Evolutionary conservation across 257 asterid species (phyloP), one percentile per base, ranked within the genome.

Genomic region (Scutellaria baicalensis): DNA sequence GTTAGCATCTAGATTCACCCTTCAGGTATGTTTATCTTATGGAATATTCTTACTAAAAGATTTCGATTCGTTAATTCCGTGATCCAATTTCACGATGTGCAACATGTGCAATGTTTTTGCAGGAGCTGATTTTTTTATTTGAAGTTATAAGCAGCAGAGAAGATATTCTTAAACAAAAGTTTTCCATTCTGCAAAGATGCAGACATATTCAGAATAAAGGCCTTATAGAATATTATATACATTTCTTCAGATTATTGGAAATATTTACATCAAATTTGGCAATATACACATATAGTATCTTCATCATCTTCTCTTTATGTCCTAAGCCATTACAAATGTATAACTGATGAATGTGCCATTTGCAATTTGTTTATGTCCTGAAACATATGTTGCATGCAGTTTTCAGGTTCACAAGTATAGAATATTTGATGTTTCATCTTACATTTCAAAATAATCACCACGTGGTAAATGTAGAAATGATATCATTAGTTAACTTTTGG

Each of bases 111-210:
- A 51, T 23, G 6, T 52, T 49, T 49, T 54, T 59, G 13, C 80
- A 79, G 78, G 72, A 36, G 33, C 42, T 47, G 14, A 66, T 21
- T 33, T 49, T 64, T 45, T 43, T 5, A 16, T 4, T 36, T 3
- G 33, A 59, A 49, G 31, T 44, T 72, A 60, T 57, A 74, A 59
- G 68, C 52, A 65, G 66, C 64, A 21, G 6, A 70, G 13, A 18
- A 70, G 59, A 65, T 60, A 69, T 79, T 70, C 75, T 69, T 43
- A 9, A 17, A 23, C 48, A 60, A 69, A 68, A 66, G 75, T 27
- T 68, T 27, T 42, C 66, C 64, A 59, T 68, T 65, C 77, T 70
- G 52, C 71, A 40, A 61, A 6, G 48, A 45, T 42, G 58, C 63
- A 48, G 68, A 50, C 58, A 65, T 11, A 72, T 65, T 56, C 50